Conservation (phyloP, 2,329 filamentous ascomycete genomes). For the Colletotrichum australisinense region DNA sequence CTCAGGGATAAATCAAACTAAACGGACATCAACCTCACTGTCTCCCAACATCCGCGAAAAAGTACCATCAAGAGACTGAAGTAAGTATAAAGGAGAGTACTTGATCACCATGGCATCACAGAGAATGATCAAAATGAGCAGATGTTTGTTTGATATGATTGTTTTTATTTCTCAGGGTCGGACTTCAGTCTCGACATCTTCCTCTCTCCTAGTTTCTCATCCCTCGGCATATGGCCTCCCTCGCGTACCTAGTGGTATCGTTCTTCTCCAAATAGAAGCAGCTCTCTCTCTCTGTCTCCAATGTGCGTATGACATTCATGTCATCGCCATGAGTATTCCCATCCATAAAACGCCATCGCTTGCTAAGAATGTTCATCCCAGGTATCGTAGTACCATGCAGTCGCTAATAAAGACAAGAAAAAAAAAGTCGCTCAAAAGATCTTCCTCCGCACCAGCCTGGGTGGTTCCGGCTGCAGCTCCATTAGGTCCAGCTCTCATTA, state of each 20-base stretch:
- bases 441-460: constrained; percentile 16
- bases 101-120: not conserved
- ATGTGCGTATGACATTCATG: not conserved
- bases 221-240: constrained; percentile 9
- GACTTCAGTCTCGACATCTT: not conserved
- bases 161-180: not conserved
- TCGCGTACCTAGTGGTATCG: constrained; percentile 23
- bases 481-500: constrained; percentile 24
- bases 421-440: not conserved
- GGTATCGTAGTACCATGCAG: constrained; percentile 22
- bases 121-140: not conserved
- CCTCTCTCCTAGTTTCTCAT: not conserved
- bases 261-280: not conserved
- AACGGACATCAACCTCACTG: too few relatives aligned
- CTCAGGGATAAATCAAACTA: too few relatives aligned
- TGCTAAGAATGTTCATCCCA: constrained; percentile 3
- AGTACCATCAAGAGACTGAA: not conserved
- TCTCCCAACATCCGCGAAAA: too few relatives aligned
- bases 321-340: constrained; percentile 14
- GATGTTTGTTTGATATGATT: not conserved
- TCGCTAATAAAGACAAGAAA: constrained; percentile 4
- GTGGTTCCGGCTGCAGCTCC: constrained; percentile 11
- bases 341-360: constrained; percentile 29
- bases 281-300: not conserved
- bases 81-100: not conserved